Evolutionary conservation across 768 basidiomycete species (phyloP).

Genomic region (Pulveroboletus sp.): DNA sequence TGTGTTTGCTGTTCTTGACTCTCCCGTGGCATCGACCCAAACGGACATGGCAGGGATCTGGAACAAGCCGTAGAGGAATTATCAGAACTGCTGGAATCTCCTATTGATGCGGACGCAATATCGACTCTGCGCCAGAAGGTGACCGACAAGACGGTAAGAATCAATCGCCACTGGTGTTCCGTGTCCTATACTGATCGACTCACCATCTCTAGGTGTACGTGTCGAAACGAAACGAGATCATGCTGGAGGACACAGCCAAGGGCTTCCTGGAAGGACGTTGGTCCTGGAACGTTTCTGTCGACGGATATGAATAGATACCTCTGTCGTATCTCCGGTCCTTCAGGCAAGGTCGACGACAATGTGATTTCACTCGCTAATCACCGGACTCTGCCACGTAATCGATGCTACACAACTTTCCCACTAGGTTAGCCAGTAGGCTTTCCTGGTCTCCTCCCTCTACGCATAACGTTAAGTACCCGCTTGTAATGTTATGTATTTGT

Average conservation of each 20-base stretch:
- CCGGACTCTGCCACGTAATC: background rate
- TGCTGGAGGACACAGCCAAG: conserved; percentile 89
- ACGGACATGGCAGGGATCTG: conserved; percentile 57
- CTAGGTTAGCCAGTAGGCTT: conserved; percentile 3
- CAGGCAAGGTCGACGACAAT: background rate
- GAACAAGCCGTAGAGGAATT: conserved; percentile 95
- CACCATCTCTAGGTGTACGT: conserved; percentile 66
- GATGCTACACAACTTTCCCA: background rate
- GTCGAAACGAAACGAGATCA: conserved; percentile 93
- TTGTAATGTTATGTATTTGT: conserved; percentile 16
- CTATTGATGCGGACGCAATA: conserved; percentile 82
- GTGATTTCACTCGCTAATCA: too few relatives aligned
- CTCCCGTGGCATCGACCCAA: background rate
- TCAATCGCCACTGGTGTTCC: background rate
- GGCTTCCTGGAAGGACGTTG: conserved; percentile 86
- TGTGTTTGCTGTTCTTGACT: conserved; percentile 27
- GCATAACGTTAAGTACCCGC: too few relatives aligned
- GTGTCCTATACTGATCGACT: background rate
- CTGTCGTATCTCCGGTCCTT: background rate
- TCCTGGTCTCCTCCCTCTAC: too few relatives aligned
- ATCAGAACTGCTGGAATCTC: conserved; percentile 88
- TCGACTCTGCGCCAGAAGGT: conserved; percentile 82
- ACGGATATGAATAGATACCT: conserved; percentile 56
- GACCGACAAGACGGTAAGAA: conserved; percentile 86
- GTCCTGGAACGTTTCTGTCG: conserved; percentile 72